Conservation (phyloP, 148 eudicot genomes). For the Arctostaphylos glauca region DNA sequence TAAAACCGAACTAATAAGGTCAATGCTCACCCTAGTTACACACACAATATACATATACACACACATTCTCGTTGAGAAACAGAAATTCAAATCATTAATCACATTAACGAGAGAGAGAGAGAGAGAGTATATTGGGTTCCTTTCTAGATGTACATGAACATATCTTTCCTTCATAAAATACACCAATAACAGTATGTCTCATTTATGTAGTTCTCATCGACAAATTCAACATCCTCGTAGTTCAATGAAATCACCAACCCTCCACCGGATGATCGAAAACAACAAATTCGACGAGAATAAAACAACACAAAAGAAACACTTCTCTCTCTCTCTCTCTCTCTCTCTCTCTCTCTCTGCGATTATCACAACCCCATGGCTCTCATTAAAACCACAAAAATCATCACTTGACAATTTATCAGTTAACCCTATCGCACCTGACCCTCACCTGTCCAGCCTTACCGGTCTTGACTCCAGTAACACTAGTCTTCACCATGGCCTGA, state of each 20-base stretch:
- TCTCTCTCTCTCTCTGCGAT: background rate
- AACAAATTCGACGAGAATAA: background rate
- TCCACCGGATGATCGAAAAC: background rate
- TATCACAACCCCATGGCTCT: background rate
- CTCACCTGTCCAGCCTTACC: slow-evolving; percentile 24
- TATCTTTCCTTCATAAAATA: background rate
- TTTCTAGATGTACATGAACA: background rate
- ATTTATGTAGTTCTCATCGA: background rate
- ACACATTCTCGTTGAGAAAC: background rate
- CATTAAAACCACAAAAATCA: background rate
- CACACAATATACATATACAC: too few species aligned
- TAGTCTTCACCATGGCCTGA: slow-evolving; percentile 24
- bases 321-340: background rate
- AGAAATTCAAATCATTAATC: background rate
- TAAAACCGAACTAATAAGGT: too few species aligned
- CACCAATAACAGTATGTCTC: background rate
- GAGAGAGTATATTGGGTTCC: background rate
- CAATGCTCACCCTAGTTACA: too few species aligned
- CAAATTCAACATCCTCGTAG: background rate
- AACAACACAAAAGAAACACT: background rate
- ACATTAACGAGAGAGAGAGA: background rate
- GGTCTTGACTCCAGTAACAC: slow-evolving; percentile 21
- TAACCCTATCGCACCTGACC: slow-evolving; percentile 23
- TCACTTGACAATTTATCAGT: background rate
- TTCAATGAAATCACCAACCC: background rate